Base-by-base conservation (phyloP, 805 yeast genomes). In the Tetrapisispora fleetii region DNA sequence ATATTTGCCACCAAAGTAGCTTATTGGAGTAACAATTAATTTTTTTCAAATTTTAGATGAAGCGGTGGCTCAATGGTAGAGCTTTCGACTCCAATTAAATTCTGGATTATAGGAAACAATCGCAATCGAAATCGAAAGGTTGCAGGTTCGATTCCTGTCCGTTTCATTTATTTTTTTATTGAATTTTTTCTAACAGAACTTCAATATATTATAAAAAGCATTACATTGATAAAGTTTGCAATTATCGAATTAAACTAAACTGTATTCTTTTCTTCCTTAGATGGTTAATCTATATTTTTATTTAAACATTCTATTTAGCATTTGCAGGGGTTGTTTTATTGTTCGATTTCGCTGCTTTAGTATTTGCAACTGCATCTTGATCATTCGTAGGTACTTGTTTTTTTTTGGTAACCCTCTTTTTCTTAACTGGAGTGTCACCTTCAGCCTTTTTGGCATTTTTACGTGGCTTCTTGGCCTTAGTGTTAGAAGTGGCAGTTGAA, bases 11-110 rank as follows among this genome's bases (percentile, higher is more conserved):
- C n/a, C n/a, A n/a, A n/a, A n/a, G n/a, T n/a, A n/a, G n/a, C n/a
- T n/a, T n/a, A n/a, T n/a, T n/a, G 35, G 4, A 32, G 35, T 7
- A 13, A 32, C 8, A 32, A 32, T 32, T 4, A 28, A 14, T 40
- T 8, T 24, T 24, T 24, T 40, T 28, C 18, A 40, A 16, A 27
- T 4, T 22, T 14, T 32, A 38, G 40, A 50, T 59, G 80, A 76
- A 76, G 79, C 78, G 75, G 79, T 77, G 80, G 80, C 81, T 77
- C 81, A 77, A 77, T 76, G 81, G 81, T 76, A 77, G 81, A 77
- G 80, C 80, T 75, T 77, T 76, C 77, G 81, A 76, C 77, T 77
- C 51, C 51, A 48, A 30, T 48, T 48, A 41, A 48, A 45, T 32
- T 32, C 41, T 48, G 51, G 48, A 39, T 21, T 36, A 14, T 40